Base-by-base conservation (phyloP, 441 rosid species). In the Erysimum cheiri region DNA sequence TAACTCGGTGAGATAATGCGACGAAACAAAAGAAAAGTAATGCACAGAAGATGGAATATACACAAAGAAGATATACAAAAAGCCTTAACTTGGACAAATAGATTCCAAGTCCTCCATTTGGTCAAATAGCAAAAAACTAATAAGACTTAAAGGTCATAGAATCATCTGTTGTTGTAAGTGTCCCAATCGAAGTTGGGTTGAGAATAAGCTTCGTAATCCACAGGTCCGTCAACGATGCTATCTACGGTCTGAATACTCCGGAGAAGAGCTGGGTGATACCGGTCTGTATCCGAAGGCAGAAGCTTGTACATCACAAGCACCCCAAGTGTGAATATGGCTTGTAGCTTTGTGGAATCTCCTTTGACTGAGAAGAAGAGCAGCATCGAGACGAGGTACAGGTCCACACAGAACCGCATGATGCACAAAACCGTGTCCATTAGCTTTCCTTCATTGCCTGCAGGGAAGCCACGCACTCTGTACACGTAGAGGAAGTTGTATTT, bases 391-490 rank as follows among this genome's bases (percentile, higher is more conserved):
- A 94, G 92, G 75, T 85, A 91, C 15, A 94, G 62, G 84, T 94
- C 94, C 1, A 94, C 86, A 24, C 94, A 91, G 84, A 94, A 86
- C 10, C 97, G 80, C 96, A 91, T 86, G 68, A 91, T 78, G 68
- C 88, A 68, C 79, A 94, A 49, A 35, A 94, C 98, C 0, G 92
- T 86, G 75, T 94, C 98, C 97, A 91, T 91, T 79, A 94, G 80
- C 85, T 89, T 91, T 74, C 98, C 98, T 48, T 94, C 98, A 28
- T 94, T 94, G 35, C 97, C 97, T 13, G 97, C 96, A 69, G 98
- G 97, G 76, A 94, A 94, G 13, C 97, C 98, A 6, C 86, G 81
- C 8, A 91, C 97, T 84, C 98, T 85, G 77, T 91, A 94, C n/a
- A 91, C 87, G 53, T 87, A 94, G 17, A 94, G 81, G 77, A 94